Evolutionary conservation across 73 alveolate genomes (phyloP).

Genomic region (Effrenium voratum): DNA sequence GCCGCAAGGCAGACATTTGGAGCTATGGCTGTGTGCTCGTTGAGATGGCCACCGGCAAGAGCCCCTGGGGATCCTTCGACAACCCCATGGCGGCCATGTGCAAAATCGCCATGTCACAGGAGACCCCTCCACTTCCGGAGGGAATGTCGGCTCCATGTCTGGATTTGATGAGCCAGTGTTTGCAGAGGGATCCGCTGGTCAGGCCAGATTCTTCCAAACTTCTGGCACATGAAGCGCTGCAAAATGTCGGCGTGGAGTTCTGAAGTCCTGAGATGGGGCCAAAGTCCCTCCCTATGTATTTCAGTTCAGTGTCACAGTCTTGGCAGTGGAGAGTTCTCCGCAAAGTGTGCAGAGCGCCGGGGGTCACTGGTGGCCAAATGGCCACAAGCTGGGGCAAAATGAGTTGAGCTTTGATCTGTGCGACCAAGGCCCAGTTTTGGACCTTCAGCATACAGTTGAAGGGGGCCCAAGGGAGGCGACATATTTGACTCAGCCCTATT

Average conservation of each 20-base stretch:
- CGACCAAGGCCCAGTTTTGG: background rate
- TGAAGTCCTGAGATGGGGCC: background rate
- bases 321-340: background rate
- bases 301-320: no score
- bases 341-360: background rate
- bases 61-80: constrained; percentile 86
- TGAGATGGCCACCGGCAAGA: constrained; percentile 87
- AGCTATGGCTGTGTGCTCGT: constrained; percentile 60
- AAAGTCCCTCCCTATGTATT: no score
- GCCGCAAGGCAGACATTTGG: constrained; percentile 90
- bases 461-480: no score
- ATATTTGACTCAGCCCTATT: no score
- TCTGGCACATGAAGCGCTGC: constrained; percentile 46
- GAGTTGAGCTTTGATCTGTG: background rate
- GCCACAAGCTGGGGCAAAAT: background rate
- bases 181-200: constrained; percentile 48
- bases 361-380: background rate
- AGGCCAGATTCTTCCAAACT: constrained; percentile 82
- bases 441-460: no score
- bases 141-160: constrained; percentile 37
- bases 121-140: constrained; percentile 59
- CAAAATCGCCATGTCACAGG: constrained; percentile 63
- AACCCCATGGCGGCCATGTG: constrained; percentile 86
- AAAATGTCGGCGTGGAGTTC: constrained; percentile 31
- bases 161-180: constrained; percentile 51